A percentile compares a stretch with the other conserved stretches of the same genome.
Evolutionary conservation across 2,329 filamentous ascomycete species (phyloP).

Genomic region (Penicillium sp.): DNA sequence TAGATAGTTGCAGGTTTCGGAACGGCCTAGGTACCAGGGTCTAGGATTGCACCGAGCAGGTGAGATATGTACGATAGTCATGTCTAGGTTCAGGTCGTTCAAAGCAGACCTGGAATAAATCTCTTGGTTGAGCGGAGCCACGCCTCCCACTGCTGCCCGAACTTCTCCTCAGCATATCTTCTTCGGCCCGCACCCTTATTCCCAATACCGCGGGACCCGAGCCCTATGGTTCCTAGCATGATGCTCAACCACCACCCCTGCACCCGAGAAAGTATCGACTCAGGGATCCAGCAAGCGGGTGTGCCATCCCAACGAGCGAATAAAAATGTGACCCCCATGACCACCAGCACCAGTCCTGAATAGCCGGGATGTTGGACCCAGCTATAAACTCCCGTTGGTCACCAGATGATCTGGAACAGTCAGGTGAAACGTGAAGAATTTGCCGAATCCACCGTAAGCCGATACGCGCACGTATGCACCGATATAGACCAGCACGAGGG

Average conservation of each 20-base stretch:
- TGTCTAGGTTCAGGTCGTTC: neutral
- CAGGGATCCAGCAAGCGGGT: conserved; percentile 38
- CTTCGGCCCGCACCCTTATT: conserved; percentile 48
- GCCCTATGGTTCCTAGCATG: neutral
- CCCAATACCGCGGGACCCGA: conserved; percentile 17
- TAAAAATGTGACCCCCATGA: conserved; percentile 21
- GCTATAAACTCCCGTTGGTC: conserved; percentile 48
- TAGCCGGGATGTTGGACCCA: conserved; percentile 55
- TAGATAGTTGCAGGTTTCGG: neutral
- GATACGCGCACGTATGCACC: conserved; percentile 31
- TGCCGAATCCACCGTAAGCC: conserved; percentile 48
- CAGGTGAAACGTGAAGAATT: conserved; percentile 54
- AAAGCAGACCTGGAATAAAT: conserved; percentile 49
- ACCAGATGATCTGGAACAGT: conserved; percentile 46
- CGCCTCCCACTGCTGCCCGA: conserved; percentile 47
- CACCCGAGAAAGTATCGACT: conserved; percentile 1
- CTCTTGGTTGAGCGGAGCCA: conserved; percentile 15
- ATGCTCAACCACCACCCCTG: conserved; percentile 6
- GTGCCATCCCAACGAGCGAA: conserved; percentile 41
- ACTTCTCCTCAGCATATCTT: conserved; percentile 49
- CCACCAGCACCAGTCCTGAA: conserved; percentile 39
- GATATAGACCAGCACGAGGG: conserved; percentile 19
- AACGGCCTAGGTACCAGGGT: neutral
- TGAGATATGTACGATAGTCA: neutral
- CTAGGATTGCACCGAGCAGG: neutral